Evolutionary conservation across 345 rosid genomes (phyloP), one percentile per base, ranked within the genome.

Genomic region (Rhizophora mangle): DNA sequence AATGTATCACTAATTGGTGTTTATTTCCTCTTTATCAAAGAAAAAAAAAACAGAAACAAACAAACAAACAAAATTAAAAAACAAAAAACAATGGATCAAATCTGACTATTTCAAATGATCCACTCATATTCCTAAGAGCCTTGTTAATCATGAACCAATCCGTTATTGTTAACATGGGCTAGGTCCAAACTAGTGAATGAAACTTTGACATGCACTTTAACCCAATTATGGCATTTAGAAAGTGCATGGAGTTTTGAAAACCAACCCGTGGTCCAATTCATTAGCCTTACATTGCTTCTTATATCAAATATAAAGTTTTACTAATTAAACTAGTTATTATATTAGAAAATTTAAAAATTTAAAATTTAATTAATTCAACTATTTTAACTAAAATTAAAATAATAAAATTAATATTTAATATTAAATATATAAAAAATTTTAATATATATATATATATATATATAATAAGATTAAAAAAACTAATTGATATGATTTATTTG

Each of bases 101-200:
- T 67, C 55, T 43, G 3, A 81, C 68, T 74, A 74, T 85, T 26
- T 68, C 86, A 53, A 77, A 86, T 26, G 81, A 79, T 57, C 85
- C 82, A 36, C 69, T 67, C 0, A 77, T 76, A 29, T 75, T 77
- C 79, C 70, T 47, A 24, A 86, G 78, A 34, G 79, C 79, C 69
- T 85, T 86, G 70, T 87, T 84, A 51, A 88, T 86, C 74, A 88
- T 74, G 4, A 32, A 81, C 60, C 86, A 86, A 67, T 92, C 91
- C 31, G 92, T 80, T 16, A 82, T 61, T 8, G 84, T 88, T 57
- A 92, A 70, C 73, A 87, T 79, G 8, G 98, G 89, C 66, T 63
- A 76, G 27, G 82, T 67, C 62, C 96, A 55, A 90, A 87, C 93
- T 93, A 86, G 74, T 79, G 87, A 11, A 91, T 65, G 63, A 86